Conservation (phyloP, 768 basidiomycete species). For the Nidularia pulvinata region DNA sequence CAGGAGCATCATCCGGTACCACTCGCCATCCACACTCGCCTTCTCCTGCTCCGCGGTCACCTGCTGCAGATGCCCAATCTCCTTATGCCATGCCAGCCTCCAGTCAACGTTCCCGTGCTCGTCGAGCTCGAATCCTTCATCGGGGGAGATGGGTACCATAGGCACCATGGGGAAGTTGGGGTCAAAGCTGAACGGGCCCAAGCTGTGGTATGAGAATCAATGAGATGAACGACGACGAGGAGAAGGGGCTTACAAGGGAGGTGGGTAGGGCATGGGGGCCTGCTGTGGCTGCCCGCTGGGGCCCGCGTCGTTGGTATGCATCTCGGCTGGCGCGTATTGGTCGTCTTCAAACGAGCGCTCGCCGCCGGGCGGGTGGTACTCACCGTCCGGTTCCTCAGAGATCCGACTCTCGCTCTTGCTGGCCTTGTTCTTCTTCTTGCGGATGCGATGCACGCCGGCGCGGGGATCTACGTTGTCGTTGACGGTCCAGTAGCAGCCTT, state of each 20-base stretch:
- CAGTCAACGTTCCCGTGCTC: constrained; percentile 83
- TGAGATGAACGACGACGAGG: too few relatives aligned
- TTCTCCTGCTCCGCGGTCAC: constrained; percentile 85
- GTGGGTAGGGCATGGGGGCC: constrained; percentile 50
- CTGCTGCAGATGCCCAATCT: constrained; percentile 72
- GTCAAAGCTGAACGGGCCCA: constrained; percentile 55
- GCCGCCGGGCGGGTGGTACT: constrained; percentile 56
- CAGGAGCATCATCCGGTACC: constrained; percentile 86
- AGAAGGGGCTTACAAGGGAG: constrained; percentile 8
- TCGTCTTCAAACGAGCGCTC: constrained; percentile 45
- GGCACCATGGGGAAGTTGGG: constrained; percentile 72
- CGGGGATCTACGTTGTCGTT: constrained; percentile 90
- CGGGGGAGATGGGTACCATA: constrained; percentile 54
- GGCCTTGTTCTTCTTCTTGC: constrained; percentile 82
- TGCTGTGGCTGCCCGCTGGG: constrained; percentile 49
- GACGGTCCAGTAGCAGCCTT: constrained; percentile 92
- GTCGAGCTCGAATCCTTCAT: constrained; percentile 70
- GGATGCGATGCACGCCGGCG: constrained; percentile 85
- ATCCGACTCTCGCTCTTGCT: constrained; percentile 31
- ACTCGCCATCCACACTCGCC: constrained; percentile 77
- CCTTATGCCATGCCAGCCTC: constrained; percentile 80
- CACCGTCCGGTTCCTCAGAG: constrained; percentile 63
- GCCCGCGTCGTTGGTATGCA: constrained; percentile 61
- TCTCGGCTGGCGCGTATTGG: constrained; percentile 56
- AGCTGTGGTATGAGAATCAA: not conserved